Base-by-base conservation (phyloP, 208 protist genomes). In the Acanthamoeba castellanii region DNA sequence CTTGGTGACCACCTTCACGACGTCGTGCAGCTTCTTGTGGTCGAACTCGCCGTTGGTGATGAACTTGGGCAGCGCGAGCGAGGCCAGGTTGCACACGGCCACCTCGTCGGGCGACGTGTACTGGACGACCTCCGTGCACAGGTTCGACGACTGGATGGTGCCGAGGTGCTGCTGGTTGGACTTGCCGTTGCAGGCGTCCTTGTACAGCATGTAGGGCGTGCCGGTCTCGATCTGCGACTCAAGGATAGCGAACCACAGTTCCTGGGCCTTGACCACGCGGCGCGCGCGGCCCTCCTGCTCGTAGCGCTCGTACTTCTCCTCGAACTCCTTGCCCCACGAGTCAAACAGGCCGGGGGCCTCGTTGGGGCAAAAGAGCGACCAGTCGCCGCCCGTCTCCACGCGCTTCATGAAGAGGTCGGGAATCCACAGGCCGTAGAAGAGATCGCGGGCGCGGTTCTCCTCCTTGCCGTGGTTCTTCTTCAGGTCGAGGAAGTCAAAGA, bases 81-180 rank as follows among this genome's bases (percentile, higher is more conserved):
- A 99, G 8, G 99, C 99, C 45, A 99, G 98, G 97, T 99, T 99
- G 98, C 99, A 99, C 64, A 99, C 99, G 2, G 99, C 99, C 18
- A 98, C 97, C 97, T 99, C 99, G 92, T 99, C 98, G 14, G 98
- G 96, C 27, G 98, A 97, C 11, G 99, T 99, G 97, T 99, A 99
- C 98, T 99, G 98, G 45, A 99, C 95, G 96, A 99, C 99, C 96
- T 99, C 99, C 0, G 99, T 99, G 97, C 99, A 99, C 59, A 99
- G 97, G 96, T 99, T 99, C 59, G 97, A 99, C 96, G 98, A 99
- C 96, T 99, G 98, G 96, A 99, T 99, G 13, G 99, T 99, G 93
- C 99, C 99, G 20, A 99, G 97, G 97, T 99, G 99, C 97, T 99
- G 97, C 97, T 99, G 99, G 98, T 99, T 99, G 16, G 98, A 99